A percentile compares a stretch with the other conserved stretches of the same genome.
Evolutionary conservation across 1,284 basidiomycete species (phyloP).

Genomic region (Sanguinoderma infundibulare): DNA sequence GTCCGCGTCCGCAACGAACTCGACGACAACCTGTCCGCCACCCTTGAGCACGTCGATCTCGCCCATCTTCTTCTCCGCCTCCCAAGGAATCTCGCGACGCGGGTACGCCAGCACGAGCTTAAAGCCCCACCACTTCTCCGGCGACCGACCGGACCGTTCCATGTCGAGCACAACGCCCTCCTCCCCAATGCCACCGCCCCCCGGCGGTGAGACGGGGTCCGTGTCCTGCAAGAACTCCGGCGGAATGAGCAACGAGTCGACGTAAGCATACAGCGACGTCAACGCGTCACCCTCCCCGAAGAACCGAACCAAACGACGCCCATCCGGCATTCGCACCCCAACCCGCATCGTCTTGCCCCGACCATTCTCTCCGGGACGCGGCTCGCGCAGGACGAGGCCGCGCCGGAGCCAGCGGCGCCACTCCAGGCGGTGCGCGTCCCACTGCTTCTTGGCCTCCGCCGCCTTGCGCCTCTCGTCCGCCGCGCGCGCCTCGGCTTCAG

Average conservation of each 20-base stretch:
- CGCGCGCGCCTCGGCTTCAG: slow-evolving; percentile 36
- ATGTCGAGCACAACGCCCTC: slow-evolving; percentile 48
- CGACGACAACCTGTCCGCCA: slow-evolving; percentile 76
- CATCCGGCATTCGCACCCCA: slow-evolving; percentile 71
- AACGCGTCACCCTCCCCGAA: slow-evolving; percentile 59
- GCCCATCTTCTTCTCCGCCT: slow-evolving; percentile 43
- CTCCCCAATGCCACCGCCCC: slow-evolving; percentile 37
- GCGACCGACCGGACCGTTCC: slow-evolving; percentile 29
- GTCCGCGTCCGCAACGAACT: slow-evolving; percentile 42
- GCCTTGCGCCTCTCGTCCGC: slow-evolving; percentile 36
- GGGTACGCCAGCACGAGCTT: slow-evolving; percentile 73
- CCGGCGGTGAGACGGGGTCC: slow-evolving; percentile 50
- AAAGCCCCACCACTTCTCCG: slow-evolving; percentile 73
- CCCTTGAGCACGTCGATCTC: slow-evolving; percentile 60
- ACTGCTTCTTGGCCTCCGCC: slow-evolving; percentile 37
- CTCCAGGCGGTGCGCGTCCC: slow-evolving; percentile 42
- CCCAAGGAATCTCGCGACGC: slow-evolving; percentile 64
- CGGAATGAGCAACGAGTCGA: slow-evolving; percentile 59
- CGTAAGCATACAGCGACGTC: slow-evolving; percentile 70
- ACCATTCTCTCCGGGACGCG: slow-evolving; percentile 34
- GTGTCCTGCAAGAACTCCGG: slow-evolving; percentile 38
- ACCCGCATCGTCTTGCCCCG: slow-evolving; percentile 52
- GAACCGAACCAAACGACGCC: slow-evolving; percentile 58
- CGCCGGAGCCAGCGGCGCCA: slow-evolving; percentile 58
- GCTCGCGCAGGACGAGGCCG: slow-evolving; percentile 42